Percentiles rank a stretch among this genome's conserved stretches.
phyloP scores from a whole-genome alignment of 306 rosid species.

The Castanea sativa region DNA sequence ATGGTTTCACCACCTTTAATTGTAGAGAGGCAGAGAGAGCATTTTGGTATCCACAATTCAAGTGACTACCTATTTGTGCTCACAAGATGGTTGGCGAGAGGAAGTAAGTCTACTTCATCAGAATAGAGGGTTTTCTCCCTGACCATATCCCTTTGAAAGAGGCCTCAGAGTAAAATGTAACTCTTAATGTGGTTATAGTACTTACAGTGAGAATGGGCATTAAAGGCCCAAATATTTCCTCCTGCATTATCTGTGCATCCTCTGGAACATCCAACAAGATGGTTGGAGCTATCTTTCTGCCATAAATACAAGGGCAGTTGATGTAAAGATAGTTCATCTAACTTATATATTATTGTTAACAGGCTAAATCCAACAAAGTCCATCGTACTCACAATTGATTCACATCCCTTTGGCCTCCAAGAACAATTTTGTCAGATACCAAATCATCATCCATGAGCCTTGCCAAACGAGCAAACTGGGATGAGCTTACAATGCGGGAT shows the following conservation, averaged over 20 bases:
- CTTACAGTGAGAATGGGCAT: constrained; percentile 74
- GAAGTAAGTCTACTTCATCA: not conserved
- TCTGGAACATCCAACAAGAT: constrained; percentile 66
- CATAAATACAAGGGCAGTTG: constrained; percentile 4
- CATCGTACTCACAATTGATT: constrained; percentile 49
- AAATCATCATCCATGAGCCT: constrained; percentile 62
- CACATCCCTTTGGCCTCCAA: constrained; percentile 76
- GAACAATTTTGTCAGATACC: constrained; percentile 63
- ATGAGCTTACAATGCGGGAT: constrained; percentile 63
- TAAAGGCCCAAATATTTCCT: constrained; percentile 83
- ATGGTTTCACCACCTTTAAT: not conserved
- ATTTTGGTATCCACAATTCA: not conserved
- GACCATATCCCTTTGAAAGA: constrained; percentile 1
- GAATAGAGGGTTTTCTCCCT: not conserved
- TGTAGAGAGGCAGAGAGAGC: not conserved
- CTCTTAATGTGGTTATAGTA: constrained; percentile 5
- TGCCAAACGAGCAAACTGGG: constrained; percentile 57
- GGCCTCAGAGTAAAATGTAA: not conserved
- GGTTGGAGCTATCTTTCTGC: constrained; percentile 83
- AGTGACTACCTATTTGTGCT: not conserved
- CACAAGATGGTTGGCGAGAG: not conserved
- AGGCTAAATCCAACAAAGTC: constrained; percentile 13
- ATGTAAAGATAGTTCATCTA: constrained; percentile 5
- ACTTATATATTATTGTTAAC: not conserved
- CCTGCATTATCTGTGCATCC: constrained; percentile 67